These are phyloP conservation scores for Clonostachys byssicola DNA, from an alignment of 2,329 filamentous ascomycete genomes.

Conservation along the genomic window DNA sequence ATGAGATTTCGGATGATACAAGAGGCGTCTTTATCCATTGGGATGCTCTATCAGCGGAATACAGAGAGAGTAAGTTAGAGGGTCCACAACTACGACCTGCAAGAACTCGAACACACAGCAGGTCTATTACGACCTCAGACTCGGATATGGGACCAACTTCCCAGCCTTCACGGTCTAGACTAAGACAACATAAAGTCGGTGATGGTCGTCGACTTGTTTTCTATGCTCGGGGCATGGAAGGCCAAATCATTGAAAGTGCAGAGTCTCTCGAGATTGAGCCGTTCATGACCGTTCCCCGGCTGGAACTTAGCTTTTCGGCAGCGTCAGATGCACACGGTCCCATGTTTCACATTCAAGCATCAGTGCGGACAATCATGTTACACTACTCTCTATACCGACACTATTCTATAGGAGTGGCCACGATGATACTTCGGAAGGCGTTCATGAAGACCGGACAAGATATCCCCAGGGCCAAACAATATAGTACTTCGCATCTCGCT, in stretches of 20 bases:
- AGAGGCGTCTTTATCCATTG: slow-evolving; percentile 83
- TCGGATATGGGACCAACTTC: slow-evolving; percentile 47
- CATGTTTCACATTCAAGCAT: slow-evolving; percentile 80
- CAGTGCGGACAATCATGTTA: slow-evolving; percentile 72
- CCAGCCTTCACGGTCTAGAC: slow-evolving; percentile 33
- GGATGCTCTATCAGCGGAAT: slow-evolving; percentile 84
- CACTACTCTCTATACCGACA: slow-evolving; percentile 94
- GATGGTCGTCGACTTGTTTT: slow-evolving; percentile 82
- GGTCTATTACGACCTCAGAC: slow-evolving; percentile 65
- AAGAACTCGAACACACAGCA: slow-evolving; percentile 71
- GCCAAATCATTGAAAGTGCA: slow-evolving; percentile 82
- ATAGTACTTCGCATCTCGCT: slow-evolving; percentile 15
- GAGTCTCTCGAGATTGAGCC: slow-evolving; percentile 82
- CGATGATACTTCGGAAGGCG: slow-evolving; percentile 68
- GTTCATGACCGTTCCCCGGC: slow-evolving; percentile 80
- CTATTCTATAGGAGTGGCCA: slow-evolving; percentile 81
- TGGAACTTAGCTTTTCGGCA: slow-evolving; percentile 83
- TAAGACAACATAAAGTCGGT: slow-evolving; percentile 50
- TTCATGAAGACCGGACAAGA: slow-evolving; percentile 53
- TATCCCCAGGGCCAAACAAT: slow-evolving; percentile 21
- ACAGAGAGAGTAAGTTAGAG: slow-evolving; percentile 76
- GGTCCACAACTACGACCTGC: slow-evolving; percentile 50
- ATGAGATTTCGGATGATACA: slow-evolving; percentile 75
- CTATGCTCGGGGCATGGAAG: slow-evolving; percentile 80
- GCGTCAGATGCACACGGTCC: slow-evolving; percentile 83